These are phyloP conservation scores for Penicillium maclennaniae DNA, from an alignment of 495 filamentous ascomycete species.

Conservation along the genomic window DNA sequence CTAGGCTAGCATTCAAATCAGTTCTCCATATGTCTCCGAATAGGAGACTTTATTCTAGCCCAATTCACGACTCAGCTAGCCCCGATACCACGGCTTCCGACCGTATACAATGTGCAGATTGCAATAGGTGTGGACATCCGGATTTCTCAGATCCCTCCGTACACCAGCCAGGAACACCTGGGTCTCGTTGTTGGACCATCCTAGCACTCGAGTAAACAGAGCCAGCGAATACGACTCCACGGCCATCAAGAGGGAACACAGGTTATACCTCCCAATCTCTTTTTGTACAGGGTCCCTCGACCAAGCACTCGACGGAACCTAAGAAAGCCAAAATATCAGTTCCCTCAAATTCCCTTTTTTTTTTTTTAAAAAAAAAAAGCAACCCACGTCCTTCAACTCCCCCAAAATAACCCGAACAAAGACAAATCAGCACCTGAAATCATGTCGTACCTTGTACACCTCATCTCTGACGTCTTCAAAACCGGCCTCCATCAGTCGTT, in stretches of 20 bases:
- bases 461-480: slow-evolving; percentile 40
- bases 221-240: slow-evolving; percentile 40
- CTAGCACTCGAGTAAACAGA: slow-evolving; percentile 51
- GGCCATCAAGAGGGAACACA: slow-evolving; percentile 41
- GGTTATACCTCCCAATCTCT: slow-evolving; percentile 41
- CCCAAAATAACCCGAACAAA: background rate
- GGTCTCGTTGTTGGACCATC: slow-evolving; percentile 54
- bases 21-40: background rate
- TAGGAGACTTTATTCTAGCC: background rate
- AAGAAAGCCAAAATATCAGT: background rate
- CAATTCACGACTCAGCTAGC: slow-evolving; percentile 12
- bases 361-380: background rate
- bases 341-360: too few species aligned
- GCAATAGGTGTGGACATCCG: slow-evolving; percentile 46
- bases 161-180: slow-evolving; percentile 53
- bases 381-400: background rate
- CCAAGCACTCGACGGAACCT: slow-evolving; percentile 43
- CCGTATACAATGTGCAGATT: slow-evolving; percentile 34
- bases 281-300: slow-evolving; percentile 43
- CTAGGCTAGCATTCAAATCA: background rate
- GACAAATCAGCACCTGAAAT: background rate
- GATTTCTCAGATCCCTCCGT: slow-evolving; percentile 49
- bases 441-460: slow-evolving; percentile 37
- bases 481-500: slow-evolving; percentile 32
- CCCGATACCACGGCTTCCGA: slow-evolving; percentile 22